Base-by-base conservation (phyloP, 352 stramenopile species). In the Phytopythium montanum region DNA sequence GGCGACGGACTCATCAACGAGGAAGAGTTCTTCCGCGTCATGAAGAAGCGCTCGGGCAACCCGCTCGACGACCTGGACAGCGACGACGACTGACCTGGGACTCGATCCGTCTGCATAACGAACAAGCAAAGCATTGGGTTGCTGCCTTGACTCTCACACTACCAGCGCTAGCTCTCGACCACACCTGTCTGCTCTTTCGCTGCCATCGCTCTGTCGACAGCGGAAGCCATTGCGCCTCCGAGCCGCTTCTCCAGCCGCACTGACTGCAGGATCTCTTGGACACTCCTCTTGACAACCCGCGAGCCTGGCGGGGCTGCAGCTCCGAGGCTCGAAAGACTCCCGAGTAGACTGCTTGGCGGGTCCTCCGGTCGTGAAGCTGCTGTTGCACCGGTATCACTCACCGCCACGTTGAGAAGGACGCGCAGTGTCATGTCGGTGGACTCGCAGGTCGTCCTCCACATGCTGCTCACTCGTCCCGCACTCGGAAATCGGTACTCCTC, bases 21-120 rank as follows among this genome's bases (percentile, higher is more conserved):
- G 49, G 94, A 98, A 28, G 94, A 98, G 59, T 98, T 98, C 68
- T 97, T 96, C 65, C 84, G 91, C 13, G 90, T 98, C 33, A 98
- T 98, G 94, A 97, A 97, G 61, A 98, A 98, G 66, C 86, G 93
- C 7, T 95, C 87, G 16, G 92, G 97, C 6, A 96, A 97, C 50
- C 92, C 92, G 4, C 70, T 98, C 13, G 91, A 97, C 58, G 92
- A 97, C 63, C 67, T 97, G 10, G 85, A 94, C 51, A 95, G 84
- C 42, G 91, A 97, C 65, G 88, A 97, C 39, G 91, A 97, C 49
- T 94, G 44, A 81, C n/a, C n/a, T n/a, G n/a, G n/a, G n/a, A n/a
- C 10, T 7, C 18, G 31, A 19, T 48, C 45, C 44, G 12, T 25
- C 25, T 34, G 50, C 23, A 14, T 23, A 12, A n/a, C 44, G 23